A percentile compares a stretch with the other conserved stretches of the same genome.
phyloP scores from a whole-genome alignment of 768 basidiomycete species.

The Mycena vulgaris region DNA sequence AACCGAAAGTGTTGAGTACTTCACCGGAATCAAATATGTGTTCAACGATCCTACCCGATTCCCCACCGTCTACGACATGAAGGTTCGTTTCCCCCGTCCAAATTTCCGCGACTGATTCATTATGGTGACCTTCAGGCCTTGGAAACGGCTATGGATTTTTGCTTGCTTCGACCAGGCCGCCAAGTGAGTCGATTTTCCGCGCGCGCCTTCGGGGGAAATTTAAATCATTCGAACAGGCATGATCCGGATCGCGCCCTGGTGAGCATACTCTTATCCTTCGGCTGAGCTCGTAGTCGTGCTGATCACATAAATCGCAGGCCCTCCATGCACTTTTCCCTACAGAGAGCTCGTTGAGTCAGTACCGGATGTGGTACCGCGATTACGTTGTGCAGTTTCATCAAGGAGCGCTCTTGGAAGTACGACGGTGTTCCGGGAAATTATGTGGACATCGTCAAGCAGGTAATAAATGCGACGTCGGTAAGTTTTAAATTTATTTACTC shows the following conservation, averaged over 20 bases:
- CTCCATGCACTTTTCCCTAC: constrained; percentile 50
- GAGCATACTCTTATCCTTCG: background rate
- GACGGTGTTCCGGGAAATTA: constrained; percentile 48
- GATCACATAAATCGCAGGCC: constrained; percentile 24
- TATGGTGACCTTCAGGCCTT: constrained; percentile 15
- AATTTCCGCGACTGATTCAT: background rate
- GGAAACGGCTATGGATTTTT: constrained; percentile 51
- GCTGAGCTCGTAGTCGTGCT: background rate
- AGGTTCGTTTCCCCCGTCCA: background rate
- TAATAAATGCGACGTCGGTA: no score
- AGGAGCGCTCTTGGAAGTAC: constrained; percentile 44
- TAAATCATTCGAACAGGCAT: constrained; percentile 31
- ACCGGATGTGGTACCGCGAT: constrained; percentile 46
- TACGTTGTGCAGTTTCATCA: constrained; percentile 41
- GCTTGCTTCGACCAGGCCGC: constrained; percentile 48
- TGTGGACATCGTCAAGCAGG: constrained; percentile 61
- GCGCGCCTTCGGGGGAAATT: constrained; percentile 32
- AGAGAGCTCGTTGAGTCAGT: constrained; percentile 39
- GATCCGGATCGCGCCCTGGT: constrained; percentile 38
- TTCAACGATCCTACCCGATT: constrained; percentile 50
- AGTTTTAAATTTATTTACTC: no score
- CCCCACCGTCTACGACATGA: constrained; percentile 50
- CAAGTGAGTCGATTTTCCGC: constrained; percentile 32
- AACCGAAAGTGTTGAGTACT: constrained; percentile 51
- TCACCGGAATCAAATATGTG: constrained; percentile 49